Evolutionary conservation across 2,329 filamentous ascomycete species (phyloP).

Genomic region (Cercospora beticola): DNA sequence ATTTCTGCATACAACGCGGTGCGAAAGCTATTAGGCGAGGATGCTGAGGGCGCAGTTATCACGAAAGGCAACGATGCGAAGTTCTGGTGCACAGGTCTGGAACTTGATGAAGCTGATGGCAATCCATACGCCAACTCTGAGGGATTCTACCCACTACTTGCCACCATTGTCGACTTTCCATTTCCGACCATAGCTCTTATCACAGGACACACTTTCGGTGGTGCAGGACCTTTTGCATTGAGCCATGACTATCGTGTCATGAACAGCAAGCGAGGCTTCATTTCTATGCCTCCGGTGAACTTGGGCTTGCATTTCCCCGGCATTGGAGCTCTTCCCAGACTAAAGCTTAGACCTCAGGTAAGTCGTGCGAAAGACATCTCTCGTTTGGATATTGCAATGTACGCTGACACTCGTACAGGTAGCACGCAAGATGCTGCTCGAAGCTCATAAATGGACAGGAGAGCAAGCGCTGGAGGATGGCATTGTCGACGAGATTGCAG

Average conservation of each 20-base stretch:
- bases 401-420: constrained; percentile 30
- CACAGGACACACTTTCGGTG: constrained; percentile 53
- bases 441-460: constrained; percentile 57
- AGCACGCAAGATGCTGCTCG: constrained; percentile 57
- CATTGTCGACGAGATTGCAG: constrained; percentile 54
- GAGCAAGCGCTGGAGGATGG: constrained; percentile 53
- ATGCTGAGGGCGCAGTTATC: constrained; percentile 54
- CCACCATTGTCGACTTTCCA: constrained; percentile 40
- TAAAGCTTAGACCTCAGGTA: constrained; percentile 51
- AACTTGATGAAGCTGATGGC: constrained; percentile 38
- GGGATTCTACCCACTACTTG: constrained; percentile 41
- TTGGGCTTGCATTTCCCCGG: constrained; percentile 58
- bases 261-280: constrained; percentile 49
- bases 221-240: constrained; percentile 50
- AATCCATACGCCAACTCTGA: constrained; percentile 39
- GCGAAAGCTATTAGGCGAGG: constrained; percentile 48
- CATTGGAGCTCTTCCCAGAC: constrained; percentile 53
- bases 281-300: constrained; percentile 55
- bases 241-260: constrained; percentile 52
- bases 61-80: constrained; percentile 53
- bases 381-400: background rate
- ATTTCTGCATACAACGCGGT: constrained; percentile 53
- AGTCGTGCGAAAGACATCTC: background rate
- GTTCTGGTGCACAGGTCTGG: constrained; percentile 51
- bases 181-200: constrained; percentile 50